These are phyloP conservation scores for Cardiospermum halicacabum DNA, from an alignment of 345 rosid species.

Conservation along the genomic window DNA sequence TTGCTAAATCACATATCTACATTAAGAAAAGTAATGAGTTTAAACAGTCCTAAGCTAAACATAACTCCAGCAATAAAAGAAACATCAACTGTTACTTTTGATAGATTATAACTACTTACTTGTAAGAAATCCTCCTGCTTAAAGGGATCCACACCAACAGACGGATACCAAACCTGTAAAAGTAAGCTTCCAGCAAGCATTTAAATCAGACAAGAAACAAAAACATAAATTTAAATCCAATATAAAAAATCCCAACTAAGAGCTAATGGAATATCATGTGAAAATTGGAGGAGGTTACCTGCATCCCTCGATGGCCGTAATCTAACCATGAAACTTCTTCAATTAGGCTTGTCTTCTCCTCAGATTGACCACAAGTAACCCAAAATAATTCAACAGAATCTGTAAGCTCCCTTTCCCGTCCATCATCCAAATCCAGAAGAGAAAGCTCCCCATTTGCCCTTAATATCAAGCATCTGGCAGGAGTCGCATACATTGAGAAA, in stretches of 20 bases:
- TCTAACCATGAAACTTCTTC: conserved; percentile 99
- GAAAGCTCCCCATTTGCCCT: conserved; percentile 94
- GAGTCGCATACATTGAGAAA: conserved; percentile 26
- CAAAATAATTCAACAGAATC: conserved; percentile 95
- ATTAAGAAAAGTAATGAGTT: conserved; percentile 3
- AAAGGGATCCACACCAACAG: conserved; percentile 80
- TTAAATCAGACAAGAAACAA: conserved; percentile 39
- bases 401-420: conserved; percentile 92
- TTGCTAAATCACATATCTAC: conserved; percentile 13
- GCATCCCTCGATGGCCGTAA: conserved; percentile 98
- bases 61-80: not conserved
- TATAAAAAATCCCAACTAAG: not conserved
- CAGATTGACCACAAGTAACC: conserved; percentile 97
- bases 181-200: conserved; percentile 41
- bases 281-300: conserved; percentile 46
- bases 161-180: conserved; percentile 99
- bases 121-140: conserved; percentile 97
- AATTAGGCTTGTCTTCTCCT: conserved; percentile 75
- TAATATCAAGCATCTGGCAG: conserved; percentile 81
- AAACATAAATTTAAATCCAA: not conserved
- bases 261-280: conserved; percentile 6
- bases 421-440: conserved; percentile 94
- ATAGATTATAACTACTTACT: conserved; percentile 35
- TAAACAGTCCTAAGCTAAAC: not conserved
- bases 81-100: not conserved